A percentile compares a stretch with the other conserved stretches of the same genome.
Conservation (phyloP, 768 basidiomycete species). For the Roridomyces roridus region DNA sequence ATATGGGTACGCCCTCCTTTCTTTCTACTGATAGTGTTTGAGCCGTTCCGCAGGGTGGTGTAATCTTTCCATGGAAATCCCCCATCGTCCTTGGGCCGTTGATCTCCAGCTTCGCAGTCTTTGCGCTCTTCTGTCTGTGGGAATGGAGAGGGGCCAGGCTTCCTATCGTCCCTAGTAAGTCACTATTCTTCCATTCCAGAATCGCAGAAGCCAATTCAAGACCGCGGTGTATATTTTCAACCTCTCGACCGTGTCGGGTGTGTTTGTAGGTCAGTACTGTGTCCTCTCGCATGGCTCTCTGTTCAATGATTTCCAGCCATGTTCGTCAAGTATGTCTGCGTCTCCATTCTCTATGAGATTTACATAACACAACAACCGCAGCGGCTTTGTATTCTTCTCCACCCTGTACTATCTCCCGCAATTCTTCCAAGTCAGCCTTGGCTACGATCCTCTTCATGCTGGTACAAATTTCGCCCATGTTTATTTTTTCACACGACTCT, state of each 20-base stretch:
- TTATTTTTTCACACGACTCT: neutral
- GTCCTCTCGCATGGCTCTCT: no score
- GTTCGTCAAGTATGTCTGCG: conserved; percentile 61
- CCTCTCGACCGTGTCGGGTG: conserved; percentile 67
- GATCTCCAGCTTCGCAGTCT: conserved; percentile 57
- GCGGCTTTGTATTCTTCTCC: conserved; percentile 67
- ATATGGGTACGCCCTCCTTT: conserved; percentile 61
- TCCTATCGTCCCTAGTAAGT: conserved; percentile 75
- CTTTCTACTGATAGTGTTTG: neutral
- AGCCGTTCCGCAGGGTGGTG: conserved; percentile 60
- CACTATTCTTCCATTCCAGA: no score
- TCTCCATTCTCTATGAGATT: neutral
- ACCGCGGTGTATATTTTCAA: conserved; percentile 73
- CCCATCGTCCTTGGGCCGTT: conserved; percentile 68
- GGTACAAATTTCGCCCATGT: conserved; percentile 20
- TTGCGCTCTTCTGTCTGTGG: conserved; percentile 67
- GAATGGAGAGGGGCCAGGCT: conserved; percentile 75
- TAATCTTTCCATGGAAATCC: conserved; percentile 75
- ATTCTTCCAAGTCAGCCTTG: conserved; percentile 77
- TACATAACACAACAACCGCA: conserved; percentile 33
- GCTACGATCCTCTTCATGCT: conserved; percentile 65
- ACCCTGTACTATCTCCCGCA: conserved; percentile 77
- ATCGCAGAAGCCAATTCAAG: neutral
- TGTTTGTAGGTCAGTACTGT: conserved; percentile 41
- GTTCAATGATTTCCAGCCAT: conserved; percentile 48